phyloP scores from a whole-genome alignment of 1,284 basidiomycete species.

The Moesziomyces aphidis region DNA sequence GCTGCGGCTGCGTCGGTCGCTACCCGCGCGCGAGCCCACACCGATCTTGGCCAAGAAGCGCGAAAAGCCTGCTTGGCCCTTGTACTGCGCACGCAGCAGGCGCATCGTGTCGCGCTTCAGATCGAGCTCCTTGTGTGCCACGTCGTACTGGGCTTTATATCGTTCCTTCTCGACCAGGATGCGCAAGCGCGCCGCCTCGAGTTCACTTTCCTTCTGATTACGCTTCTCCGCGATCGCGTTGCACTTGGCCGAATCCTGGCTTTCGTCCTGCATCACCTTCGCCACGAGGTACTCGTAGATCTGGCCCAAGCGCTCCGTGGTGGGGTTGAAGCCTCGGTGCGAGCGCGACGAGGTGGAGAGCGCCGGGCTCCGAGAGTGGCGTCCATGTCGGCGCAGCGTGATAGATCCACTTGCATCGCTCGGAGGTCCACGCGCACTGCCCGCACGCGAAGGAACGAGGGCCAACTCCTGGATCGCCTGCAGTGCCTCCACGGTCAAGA shows the following conservation, averaged over 20 bases:
- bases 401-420: no score
- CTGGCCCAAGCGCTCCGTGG: not conserved
- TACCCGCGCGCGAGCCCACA: conserved; percentile 1
- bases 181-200: not conserved
- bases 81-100: conserved; percentile 5
- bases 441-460: not conserved
- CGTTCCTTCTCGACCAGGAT: not conserved
- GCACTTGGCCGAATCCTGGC: conserved; percentile 3
- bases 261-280: conserved; percentile 10
- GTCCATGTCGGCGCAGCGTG: no score
- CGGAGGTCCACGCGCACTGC: not conserved
- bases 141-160: not conserved
- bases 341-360: not conserved
- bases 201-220: not conserved
- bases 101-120: conserved; percentile 18
- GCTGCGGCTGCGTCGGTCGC: conserved; percentile 7
- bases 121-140: not conserved
- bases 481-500: not conserved
- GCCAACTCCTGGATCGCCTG: not conserved
- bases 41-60: not conserved
- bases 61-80: not conserved
- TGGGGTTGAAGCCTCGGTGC: not conserved
- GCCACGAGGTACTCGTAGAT: conserved; percentile 2
- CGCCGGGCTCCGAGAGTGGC: not conserved
- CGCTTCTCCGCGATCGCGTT: no score